Evolutionary conservation across 805 yeast species (phyloP), one percentile per base, ranked within the genome.

Genomic region (Lachancea kluyveri): DNA sequence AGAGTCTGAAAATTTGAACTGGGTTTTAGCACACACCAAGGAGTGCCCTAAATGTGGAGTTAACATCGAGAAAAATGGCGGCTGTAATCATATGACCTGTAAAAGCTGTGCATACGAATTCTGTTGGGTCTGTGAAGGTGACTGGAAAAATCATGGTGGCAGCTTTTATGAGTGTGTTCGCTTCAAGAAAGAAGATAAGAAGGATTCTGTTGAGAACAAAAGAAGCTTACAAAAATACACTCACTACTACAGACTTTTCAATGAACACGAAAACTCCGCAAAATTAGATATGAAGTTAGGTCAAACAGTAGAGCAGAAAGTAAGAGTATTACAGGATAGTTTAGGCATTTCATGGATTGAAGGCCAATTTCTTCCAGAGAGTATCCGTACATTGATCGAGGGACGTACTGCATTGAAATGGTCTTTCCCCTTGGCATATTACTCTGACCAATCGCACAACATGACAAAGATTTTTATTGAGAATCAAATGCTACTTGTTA

Each of bases 1-100:
- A 51, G 97, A 92, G 52, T 76, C 92, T 0, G 95, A 84, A 46
- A 86, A 95, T 10, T 70, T 79, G 3, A 74, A 79, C 48, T 92
- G 97, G 96, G 77, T 92, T 15, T 67, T 75, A 3, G 76, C 81
- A 3, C 79, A 90, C 54, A 86, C 98, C 1, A 79, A 85, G 45
- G 72, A 73, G 26, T 92, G 98, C 56, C 94, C 96, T 0, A 73
- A 74, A 48, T 92, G 98, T 62, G 62, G 63, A 7, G 64, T 86
- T 1, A 64, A 76, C 17, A 92, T 90, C 41, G 96, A 92, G 52
- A 87, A 90, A 48, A 82, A 82, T 52, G 97, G 96, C 14, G 98
- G 98, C 0, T 92, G 98, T 60, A 90, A 90, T 58, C 98, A 92
- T 59, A 90, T 92, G 95, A 70, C 77, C 1, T 92, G 98, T 56